Percentiles rank a stretch among this genome's conserved stretches.
Conservation (phyloP, 352 stramenopile species). For the Blastocystis sp. region DNA sequence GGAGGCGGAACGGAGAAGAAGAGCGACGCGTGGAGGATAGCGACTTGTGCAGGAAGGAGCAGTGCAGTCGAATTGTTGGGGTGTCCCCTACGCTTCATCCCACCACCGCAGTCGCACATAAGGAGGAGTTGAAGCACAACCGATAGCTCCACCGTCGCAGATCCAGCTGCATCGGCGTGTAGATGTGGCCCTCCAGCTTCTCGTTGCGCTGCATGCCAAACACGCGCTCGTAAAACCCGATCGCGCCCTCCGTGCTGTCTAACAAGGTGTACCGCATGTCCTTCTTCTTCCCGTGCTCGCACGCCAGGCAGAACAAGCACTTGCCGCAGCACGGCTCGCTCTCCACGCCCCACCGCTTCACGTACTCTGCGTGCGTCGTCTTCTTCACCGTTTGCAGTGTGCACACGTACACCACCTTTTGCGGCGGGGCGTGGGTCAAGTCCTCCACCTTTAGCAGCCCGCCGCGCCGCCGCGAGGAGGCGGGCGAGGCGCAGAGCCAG, state of each 20-base stretch:
- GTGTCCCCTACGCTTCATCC: not conserved
- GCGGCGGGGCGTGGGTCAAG: not conserved
- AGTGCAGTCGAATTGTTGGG: not conserved
- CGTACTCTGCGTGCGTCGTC: not conserved
- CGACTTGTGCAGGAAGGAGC: not conserved
- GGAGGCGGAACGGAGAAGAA: not conserved
- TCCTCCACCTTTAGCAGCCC: not conserved
- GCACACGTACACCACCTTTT: constrained; percentile 51
- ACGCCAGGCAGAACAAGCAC: constrained; percentile 10
- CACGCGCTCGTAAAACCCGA: constrained; percentile 9
- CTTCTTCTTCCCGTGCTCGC: constrained; percentile 10
- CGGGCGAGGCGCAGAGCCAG: constrained; percentile 3
- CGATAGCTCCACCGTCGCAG: not conserved
- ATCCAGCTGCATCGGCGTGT: constrained; percentile 42
- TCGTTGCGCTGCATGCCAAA: constrained; percentile 23
- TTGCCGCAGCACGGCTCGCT: not conserved
- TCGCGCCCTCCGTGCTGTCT: constrained; percentile 21
- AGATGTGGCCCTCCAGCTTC: not conserved
- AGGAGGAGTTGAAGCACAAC: not conserved
- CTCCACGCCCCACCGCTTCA: not conserved
- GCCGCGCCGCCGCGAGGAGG: not conserved
- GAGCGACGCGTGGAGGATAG: too few relatives aligned
- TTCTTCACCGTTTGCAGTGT: constrained; percentile 11
- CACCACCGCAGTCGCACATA: not conserved
- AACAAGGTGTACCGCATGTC: constrained; percentile 8